Evolutionary conservation across 257 asterid genomes (phyloP).

Genomic region (Solanum sitiens): DNA sequence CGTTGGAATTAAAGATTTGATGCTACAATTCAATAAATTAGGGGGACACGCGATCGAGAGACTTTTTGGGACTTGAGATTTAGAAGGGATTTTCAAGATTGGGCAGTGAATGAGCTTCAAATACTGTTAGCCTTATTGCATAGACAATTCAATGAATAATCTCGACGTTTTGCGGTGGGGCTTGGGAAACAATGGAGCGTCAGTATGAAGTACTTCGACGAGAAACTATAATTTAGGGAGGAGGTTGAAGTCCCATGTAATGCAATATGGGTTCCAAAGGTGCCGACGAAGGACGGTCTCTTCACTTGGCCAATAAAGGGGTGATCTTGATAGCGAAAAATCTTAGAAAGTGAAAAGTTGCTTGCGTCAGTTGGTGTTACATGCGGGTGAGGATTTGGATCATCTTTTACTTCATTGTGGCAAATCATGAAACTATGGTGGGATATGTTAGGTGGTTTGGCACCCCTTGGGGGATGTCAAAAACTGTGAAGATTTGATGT

Average conservation of each 20-base stretch:
- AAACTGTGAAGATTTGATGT: not conserved
- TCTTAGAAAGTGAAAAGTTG: not conserved
- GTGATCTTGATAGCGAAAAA: not conserved
- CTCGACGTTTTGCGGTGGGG: not conserved
- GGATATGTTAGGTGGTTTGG: not conserved
- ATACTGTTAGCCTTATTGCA: not conserved
- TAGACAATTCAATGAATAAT: not conserved
- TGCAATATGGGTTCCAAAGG: not conserved
- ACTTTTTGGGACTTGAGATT: not conserved
- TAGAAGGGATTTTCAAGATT: not conserved
- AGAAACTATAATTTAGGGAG: not conserved
- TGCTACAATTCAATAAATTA: not conserved
- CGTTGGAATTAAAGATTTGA: not conserved
- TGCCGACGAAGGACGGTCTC: not conserved
- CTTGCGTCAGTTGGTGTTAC: not conserved
- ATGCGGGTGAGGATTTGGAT: not conserved
- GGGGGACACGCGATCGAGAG: not conserved
- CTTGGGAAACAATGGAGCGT: not conserved
- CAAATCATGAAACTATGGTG: not conserved
- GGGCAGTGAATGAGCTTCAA: not conserved
- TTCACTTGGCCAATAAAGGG: not conserved
- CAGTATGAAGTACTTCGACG: not conserved
- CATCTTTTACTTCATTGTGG: not conserved
- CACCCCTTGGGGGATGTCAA: not conserved
- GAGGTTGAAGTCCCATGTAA: not conserved